phyloP scores from a whole-genome alignment of 2,329 filamentous ascomycete species.

The Coleophoma cylindrospora region DNA sequence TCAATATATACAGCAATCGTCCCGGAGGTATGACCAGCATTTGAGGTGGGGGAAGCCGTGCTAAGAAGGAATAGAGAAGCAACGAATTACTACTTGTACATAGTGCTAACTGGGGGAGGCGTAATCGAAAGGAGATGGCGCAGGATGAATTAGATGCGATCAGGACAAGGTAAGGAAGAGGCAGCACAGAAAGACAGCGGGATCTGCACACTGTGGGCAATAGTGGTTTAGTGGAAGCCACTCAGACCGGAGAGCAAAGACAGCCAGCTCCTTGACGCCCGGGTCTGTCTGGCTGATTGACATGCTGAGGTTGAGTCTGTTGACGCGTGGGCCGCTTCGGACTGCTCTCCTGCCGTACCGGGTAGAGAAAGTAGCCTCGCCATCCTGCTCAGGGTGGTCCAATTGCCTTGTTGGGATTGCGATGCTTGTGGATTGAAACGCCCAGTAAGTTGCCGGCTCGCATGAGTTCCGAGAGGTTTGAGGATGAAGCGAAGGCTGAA shows the following conservation, averaged over 20 bases:
- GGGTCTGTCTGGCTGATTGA: too few species aligned
- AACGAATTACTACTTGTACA: not conserved
- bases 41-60: not conserved
- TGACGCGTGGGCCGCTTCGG: slow-evolving; percentile 1
- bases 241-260: too few species aligned
- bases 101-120: not conserved
- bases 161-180: too few species aligned
- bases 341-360: not conserved
- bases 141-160: not conserved
- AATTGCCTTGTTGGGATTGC: not conserved
- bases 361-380: too few species aligned
- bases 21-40: slow-evolving; percentile 3
- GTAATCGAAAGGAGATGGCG: not conserved
- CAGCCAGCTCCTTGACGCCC: too few species aligned
- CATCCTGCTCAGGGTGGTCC: not conserved
- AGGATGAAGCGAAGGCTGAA: too few species aligned
- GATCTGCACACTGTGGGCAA: not conserved
- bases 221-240: not conserved
- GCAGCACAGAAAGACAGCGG: not conserved
- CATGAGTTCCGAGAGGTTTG: too few species aligned
- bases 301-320: too few species aligned
- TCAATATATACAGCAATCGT: slow-evolving; percentile 3
- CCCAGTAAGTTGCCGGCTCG: not conserved
- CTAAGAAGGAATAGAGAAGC: not conserved
- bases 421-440: not conserved